Conservation (phyloP, 1,284 basidiomycete species). For the Cutaneotrichosporon sp. region DNA sequence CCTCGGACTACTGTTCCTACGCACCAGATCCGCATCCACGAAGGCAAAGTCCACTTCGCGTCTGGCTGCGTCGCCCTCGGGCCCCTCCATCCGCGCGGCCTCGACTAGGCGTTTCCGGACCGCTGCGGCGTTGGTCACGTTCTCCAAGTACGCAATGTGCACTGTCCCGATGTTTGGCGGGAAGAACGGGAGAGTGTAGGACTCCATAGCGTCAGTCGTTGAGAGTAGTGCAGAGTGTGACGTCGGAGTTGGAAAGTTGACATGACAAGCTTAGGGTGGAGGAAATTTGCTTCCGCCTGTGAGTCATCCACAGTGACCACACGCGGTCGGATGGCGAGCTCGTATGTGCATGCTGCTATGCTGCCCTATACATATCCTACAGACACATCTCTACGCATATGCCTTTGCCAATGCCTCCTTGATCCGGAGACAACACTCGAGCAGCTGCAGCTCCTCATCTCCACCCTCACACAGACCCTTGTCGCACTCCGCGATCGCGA, state of each 20-base stretch:
- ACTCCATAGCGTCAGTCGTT: conserved; percentile 44
- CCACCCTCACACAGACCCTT: conserved; percentile 94
- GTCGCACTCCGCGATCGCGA: conserved; percentile 90
- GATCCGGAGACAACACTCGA: conserved; percentile 77
- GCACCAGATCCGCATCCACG: conserved; percentile 63
- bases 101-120: conserved; percentile 64
- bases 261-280: neutral
- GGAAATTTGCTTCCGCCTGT: neutral
- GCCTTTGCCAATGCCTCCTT: conserved; percentile 57
- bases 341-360: neutral
- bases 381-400: neutral
- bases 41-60: conserved; percentile 79
- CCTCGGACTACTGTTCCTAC: too few species aligned
- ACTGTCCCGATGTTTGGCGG: conserved; percentile 43
- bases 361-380: neutral
- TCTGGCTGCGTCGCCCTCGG: conserved; percentile 63
- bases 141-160: conserved; percentile 63
- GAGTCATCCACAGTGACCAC: too few species aligned
- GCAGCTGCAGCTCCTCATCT: conserved; percentile 94
- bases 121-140: conserved; percentile 60
- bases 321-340: too few species aligned
- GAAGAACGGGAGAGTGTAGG: conserved; percentile 44
- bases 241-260: neutral
- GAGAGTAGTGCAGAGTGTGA: neutral
- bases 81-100: conserved; percentile 59